Evolutionary conservation across 805 yeast genomes (phyloP).

Genomic region (Scheffersomyces spartinae): DNA sequence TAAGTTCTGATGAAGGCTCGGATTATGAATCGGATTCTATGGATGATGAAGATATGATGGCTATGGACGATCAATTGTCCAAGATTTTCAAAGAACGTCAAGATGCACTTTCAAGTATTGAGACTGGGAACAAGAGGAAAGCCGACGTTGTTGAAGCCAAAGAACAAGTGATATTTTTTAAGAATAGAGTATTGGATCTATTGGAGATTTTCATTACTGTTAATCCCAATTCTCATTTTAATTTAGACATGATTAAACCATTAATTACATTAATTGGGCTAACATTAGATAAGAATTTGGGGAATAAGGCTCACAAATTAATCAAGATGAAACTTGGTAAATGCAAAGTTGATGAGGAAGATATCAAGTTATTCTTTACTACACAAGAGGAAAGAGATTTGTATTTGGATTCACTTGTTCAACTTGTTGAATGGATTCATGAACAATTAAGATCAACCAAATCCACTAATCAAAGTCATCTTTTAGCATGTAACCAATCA

Average conservation of each 20-base stretch:
- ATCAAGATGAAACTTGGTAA: constrained; percentile 51
- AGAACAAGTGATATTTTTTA: constrained; percentile 68
- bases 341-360: constrained; percentile 18
- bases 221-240: constrained; percentile 29
- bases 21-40: constrained; percentile 62
- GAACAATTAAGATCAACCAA: constrained; percentile 23
- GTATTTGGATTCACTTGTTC: constrained; percentile 12
- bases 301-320: constrained; percentile 65
- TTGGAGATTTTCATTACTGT: constrained; percentile 48
- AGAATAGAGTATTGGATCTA: constrained; percentile 67
- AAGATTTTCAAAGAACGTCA: constrained; percentile 77
- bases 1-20: constrained; percentile 36
- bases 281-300: constrained; percentile 61
- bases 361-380: constrained; percentile 8
- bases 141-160: constrained; percentile 68
- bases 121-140: constrained; percentile 56
- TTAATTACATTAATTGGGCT: constrained; percentile 47
- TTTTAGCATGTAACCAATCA: constrained; percentile 51
- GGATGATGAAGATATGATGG: constrained; percentile 97
- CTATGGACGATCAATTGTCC: constrained; percentile 75
- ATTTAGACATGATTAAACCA: constrained; percentile 39
- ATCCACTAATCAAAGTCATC: constrained; percentile 36
- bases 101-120: constrained; percentile 40
- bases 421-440: constrained; percentile 32
- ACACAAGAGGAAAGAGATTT: constrained; percentile 7